These are phyloP conservation scores for Anisodus acutangulus DNA, from an alignment of 257 asterid species.

Conservation along the genomic window DNA sequence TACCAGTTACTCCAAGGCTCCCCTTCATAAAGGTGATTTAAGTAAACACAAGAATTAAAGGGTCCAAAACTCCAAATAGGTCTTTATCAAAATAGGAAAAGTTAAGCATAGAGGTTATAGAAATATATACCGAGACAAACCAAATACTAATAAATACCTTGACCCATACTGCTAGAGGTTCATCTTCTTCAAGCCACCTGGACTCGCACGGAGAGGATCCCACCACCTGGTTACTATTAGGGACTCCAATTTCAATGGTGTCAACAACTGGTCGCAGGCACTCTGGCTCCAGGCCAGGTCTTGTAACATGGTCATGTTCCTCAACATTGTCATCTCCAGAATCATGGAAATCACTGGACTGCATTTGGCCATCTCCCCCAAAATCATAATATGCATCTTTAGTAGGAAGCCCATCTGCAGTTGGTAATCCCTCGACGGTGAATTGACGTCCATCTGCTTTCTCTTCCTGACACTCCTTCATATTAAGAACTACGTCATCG, in stretches of 20 bases:
- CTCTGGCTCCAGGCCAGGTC: conserved; percentile 47
- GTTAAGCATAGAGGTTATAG: neutral
- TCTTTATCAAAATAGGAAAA: neutral
- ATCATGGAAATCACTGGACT: conserved; percentile 60
- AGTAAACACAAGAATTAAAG: conserved; percentile 15
- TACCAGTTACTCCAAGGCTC: no score
- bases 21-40: neutral
- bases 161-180: conserved; percentile 92
- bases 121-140: neutral
- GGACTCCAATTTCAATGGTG: conserved; percentile 49
- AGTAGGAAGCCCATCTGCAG: conserved; percentile 51
- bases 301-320: conserved; percentile 52
- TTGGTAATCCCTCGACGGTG: conserved; percentile 53
- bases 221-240: conserved; percentile 49
- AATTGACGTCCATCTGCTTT: conserved; percentile 52
- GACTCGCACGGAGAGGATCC: conserved; percentile 48
- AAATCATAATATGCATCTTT: conserved; percentile 54
- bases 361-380: conserved; percentile 59
- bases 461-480: conserved; percentile 49
- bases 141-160: conserved; percentile 59
- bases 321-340: conserved; percentile 63
- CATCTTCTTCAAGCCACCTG: conserved; percentile 64
- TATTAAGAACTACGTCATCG: conserved; percentile 44
- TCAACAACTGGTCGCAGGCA: conserved; percentile 39
- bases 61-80: neutral